phyloP scores from a whole-genome alignment of 2,329 filamentous ascomycete species.

The Xylaria sp. region DNA sequence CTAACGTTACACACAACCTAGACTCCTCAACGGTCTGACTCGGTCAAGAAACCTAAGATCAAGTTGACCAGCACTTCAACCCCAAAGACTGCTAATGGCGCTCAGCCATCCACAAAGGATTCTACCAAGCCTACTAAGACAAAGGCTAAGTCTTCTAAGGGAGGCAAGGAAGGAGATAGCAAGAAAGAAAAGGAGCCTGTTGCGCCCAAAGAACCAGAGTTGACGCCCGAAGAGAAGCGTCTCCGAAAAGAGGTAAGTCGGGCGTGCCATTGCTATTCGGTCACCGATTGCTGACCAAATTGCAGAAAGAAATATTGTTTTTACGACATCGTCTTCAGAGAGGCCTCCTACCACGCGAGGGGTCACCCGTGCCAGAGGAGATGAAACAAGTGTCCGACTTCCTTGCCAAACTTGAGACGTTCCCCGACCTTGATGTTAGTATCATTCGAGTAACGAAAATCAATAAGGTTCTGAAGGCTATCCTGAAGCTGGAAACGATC shows the following conservation, averaged over 20 bases:
- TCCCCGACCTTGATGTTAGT: constrained; percentile 82
- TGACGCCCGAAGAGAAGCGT: constrained; percentile 68
- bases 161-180: constrained; percentile 54
- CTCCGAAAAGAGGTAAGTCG: constrained; percentile 67
- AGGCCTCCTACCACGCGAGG: constrained; percentile 86
- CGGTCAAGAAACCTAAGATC: constrained; percentile 75
- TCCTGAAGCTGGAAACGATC: constrained; percentile 87
- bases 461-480: constrained; percentile 96
- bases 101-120: constrained; percentile 55
- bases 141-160: constrained; percentile 65
- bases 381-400: constrained; percentile 83
- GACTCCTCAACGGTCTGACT: constrained; percentile 69
- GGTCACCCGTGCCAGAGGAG: constrained; percentile 85
- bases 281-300: constrained; percentile 50
- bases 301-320: constrained; percentile 83
- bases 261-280: not conserved
- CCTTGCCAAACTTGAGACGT: constrained; percentile 82
- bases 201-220: constrained; percentile 65
- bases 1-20: constrained; percentile 45
- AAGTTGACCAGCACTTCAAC: constrained; percentile 73
- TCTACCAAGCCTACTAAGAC: constrained; percentile 66
- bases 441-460: constrained; percentile 96
- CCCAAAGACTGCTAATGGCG: constrained; percentile 75
- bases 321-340: constrained; percentile 95
- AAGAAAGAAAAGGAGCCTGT: constrained; percentile 65